Evolutionary conservation across 805 yeast genomes (phyloP).

Genomic region (Ogataea dorogensis): DNA sequence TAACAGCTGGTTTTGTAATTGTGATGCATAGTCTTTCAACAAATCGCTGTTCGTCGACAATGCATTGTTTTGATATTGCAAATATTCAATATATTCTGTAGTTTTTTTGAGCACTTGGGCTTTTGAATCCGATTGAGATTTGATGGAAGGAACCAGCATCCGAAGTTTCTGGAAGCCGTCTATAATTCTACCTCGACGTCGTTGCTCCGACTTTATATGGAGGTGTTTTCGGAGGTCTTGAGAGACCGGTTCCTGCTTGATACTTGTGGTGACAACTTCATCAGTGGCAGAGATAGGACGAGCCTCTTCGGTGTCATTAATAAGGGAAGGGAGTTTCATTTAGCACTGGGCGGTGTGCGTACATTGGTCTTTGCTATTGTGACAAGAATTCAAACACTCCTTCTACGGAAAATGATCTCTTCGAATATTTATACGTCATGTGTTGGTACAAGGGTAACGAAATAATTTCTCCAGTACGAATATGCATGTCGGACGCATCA

Average conservation of each 20-base stretch:
- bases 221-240: slow-evolving; percentile 33
- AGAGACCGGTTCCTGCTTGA: slow-evolving; percentile 15
- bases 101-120: slow-evolving; percentile 43
- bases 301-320: slow-evolving; percentile 9
- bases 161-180: slow-evolving; percentile 44
- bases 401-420: background rate
- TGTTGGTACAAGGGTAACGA: slow-evolving; percentile 4
- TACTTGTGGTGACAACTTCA: slow-evolving; percentile 1
- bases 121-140: slow-evolving; percentile 44
- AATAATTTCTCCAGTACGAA: slow-evolving; percentile 2
- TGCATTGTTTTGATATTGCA: slow-evolving; percentile 33
- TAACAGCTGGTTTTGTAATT: slow-evolving; percentile 19
- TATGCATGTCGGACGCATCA: slow-evolving; percentile 3
- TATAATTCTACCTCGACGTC: slow-evolving; percentile 45
- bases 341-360: background rate
- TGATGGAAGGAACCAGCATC: slow-evolving; percentile 39
- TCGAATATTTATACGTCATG: slow-evolving; percentile 4
- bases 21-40: slow-evolving; percentile 23
- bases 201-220: slow-evolving; percentile 45
- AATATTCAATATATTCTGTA: slow-evolving; percentile 40
- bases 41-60: slow-evolving; percentile 21
- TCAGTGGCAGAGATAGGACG: slow-evolving; percentile 1
- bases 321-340: slow-evolving; percentile 18
- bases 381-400: slow-evolving; percentile 3
- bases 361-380: slow-evolving; percentile 2